A percentile compares a stretch with the other conserved stretches of the same genome.
phyloP scores from a whole-genome alignment of 1,139 yeast species.

The Lodderomyces theae region DNA sequence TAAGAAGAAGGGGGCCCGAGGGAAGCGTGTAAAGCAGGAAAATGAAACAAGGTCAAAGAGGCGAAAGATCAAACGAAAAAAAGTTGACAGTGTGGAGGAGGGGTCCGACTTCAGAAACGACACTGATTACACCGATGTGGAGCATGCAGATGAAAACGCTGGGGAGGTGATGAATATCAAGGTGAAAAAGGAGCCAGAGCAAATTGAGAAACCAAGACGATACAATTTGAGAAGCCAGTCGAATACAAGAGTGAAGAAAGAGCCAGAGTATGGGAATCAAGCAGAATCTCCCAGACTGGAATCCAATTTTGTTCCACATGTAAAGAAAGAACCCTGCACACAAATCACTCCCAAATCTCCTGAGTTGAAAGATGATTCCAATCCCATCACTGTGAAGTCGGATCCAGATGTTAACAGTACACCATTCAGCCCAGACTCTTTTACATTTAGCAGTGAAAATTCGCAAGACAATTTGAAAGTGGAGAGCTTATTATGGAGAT shows the following conservation, averaged over 20 bases:
- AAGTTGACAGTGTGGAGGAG: conserved; percentile 1
- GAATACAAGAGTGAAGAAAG: neutral
- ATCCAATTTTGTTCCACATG: too few relatives aligned
- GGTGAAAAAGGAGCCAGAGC: conserved; percentile 1
- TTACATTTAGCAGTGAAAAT: conserved; percentile 1
- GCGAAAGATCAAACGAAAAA: neutral
- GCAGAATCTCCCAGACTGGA: too few relatives aligned
- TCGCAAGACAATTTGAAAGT: neutral
- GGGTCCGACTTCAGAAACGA: neutral
- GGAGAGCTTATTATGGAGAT: conserved; percentile 2
- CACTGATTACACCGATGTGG: conserved; percentile 1
- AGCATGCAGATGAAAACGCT: conserved; percentile 7
- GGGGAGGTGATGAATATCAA: conserved; percentile 1
- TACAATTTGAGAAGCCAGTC: neutral
- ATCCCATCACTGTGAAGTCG: conserved; percentile 3
- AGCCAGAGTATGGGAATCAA: too few relatives aligned
- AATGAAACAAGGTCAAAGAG: conserved; percentile 3
- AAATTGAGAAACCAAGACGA: neutral
- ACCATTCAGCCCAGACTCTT: neutral
- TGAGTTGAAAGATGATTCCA: conserved; percentile 8
- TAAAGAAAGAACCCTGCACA: neutral
- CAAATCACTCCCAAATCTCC: conserved; percentile 5
- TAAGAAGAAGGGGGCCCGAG: neutral
- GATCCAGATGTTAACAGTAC: neutral
- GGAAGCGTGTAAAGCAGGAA: conserved; percentile 4